Conservation (phyloP, 176 grass and related monocot species). For the Tuctoria greenei region DNA sequence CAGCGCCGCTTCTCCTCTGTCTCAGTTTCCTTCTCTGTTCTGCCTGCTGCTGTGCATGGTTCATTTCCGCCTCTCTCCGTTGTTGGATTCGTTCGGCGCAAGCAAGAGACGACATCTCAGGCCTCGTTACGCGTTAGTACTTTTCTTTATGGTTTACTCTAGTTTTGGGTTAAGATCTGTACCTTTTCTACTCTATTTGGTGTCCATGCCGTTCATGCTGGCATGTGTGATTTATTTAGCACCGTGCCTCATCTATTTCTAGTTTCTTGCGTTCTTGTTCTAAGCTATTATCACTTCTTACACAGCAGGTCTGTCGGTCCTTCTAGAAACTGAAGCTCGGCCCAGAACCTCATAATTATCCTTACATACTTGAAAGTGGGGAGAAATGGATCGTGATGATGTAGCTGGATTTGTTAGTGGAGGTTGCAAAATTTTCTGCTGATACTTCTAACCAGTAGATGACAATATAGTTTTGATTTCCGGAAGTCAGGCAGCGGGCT, state of each 20-base stretch:
- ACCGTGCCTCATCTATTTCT: neutral
- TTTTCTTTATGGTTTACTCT: neutral
- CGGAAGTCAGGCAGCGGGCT: slow-evolving; percentile 52
- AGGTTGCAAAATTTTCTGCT: slow-evolving; percentile 47
- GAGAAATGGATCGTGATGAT: slow-evolving; percentile 65
- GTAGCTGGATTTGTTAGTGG: slow-evolving; percentile 72
- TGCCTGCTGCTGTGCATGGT: neutral
- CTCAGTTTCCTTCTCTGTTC: neutral
- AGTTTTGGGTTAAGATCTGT: neutral
- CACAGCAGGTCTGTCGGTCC: slow-evolving; percentile 27
- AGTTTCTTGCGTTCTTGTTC: slow-evolving; percentile 10
- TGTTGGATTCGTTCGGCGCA: slow-evolving; percentile 21
- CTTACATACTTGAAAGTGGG: slow-evolving; percentile 39
- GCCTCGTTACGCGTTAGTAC: neutral
- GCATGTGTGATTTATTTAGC: neutral
- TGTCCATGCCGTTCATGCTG: too few species aligned
- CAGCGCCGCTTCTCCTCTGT: neutral
- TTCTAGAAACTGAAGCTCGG: slow-evolving; percentile 34
- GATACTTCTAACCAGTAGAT: slow-evolving; percentile 47
- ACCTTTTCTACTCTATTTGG: too few species aligned
- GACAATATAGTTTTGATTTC: slow-evolving; percentile 42
- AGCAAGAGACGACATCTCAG: neutral
- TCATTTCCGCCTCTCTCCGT: neutral
- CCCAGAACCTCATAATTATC: slow-evolving; percentile 28
- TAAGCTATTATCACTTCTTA: slow-evolving; percentile 29